These are phyloP conservation scores for Aspergillus intermedius DNA, from an alignment of 2,329 filamentous ascomycete genomes.

Conservation along the genomic window DNA sequence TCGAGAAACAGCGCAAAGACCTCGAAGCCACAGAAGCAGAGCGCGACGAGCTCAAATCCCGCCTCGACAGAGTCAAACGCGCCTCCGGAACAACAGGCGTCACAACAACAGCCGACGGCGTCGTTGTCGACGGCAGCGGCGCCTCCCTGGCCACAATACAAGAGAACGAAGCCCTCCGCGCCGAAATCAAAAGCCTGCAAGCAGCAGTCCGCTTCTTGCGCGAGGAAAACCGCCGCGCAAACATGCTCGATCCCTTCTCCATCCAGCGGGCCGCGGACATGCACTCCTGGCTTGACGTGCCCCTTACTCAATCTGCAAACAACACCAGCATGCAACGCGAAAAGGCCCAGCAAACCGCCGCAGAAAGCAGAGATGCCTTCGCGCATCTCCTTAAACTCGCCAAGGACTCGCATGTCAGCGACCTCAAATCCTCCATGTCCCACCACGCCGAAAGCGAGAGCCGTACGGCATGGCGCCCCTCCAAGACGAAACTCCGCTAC, in stretches of 20 bases:
- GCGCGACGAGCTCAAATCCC: conserved; percentile 35
- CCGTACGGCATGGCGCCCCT: conserved; percentile 35
- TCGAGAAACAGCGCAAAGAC: conserved; percentile 32
- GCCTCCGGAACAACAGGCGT: conserved; percentile 33
- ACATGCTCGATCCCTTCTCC: conserved; percentile 36
- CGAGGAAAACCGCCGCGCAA: conserved; percentile 38
- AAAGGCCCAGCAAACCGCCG: conserved; percentile 28
- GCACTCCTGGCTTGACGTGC: conserved; percentile 40
- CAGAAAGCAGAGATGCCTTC: conserved; percentile 39
- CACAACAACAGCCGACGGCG: conserved; percentile 29
- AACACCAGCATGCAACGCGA: conserved; percentile 20
- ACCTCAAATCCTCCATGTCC: conserved; percentile 31
- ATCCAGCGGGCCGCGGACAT: conserved; percentile 34
- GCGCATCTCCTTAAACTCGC: conserved; percentile 37
- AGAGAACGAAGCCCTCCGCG: conserved; percentile 38
- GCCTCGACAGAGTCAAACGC: conserved; percentile 39
- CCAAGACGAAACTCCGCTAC: conserved; percentile 38
- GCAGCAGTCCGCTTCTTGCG: conserved; percentile 42
- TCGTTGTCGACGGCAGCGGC: conserved; percentile 29
- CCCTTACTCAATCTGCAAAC: conserved; percentile 23
- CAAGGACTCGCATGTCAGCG: conserved; percentile 34
- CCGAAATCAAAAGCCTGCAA: conserved; percentile 39
- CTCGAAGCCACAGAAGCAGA: conserved; percentile 32
- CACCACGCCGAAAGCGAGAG: conserved; percentile 5
- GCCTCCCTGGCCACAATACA: conserved; percentile 35